Base-by-base conservation (phyloP, 2,329 filamentous ascomycete genomes). In the Colletotrichum gloeosporioides region DNA sequence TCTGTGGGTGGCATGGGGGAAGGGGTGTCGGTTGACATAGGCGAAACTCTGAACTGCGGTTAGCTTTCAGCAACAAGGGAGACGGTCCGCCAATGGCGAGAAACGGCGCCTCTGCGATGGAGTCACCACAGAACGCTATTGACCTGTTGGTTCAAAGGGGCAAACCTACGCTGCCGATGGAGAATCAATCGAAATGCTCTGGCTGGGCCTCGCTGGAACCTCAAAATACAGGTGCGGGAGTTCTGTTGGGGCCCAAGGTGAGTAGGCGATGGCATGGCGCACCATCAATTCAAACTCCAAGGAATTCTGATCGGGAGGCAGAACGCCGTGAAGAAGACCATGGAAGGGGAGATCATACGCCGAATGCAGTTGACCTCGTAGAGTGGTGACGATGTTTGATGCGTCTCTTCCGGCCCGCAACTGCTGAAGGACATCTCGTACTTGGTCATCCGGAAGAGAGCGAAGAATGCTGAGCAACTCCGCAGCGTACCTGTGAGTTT, bases 271-370 rank as follows among this genome's bases (percentile, higher is more conserved):
- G n/a, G 68, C 36, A 15, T 75, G 61, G 4, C 72, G 72, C 29
- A 75, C 72, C 68, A 75, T 75, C 18, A 75, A 5, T 22, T 75
- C 68, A 10, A 75, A 75, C 29, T 75, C 72, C 6, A 75, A 36
- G 5, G 72, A 75, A 8, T n/a, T 71, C 15, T 75, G 68, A 5
- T 62, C 25, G 1, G 72, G 72, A 13, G 72, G 72, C 5, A 61
- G 61, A 4, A 71, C 68, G 1, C 59, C 61, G 10, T 71, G 67
- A 3, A 75, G 34, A 1, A 25, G 8, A 4, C 68, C 68, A 3
- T 71, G 67, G 3, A 66, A 75, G 3, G 59, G n/a, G 18, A 27
- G 13, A 13, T 75, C 68, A 10, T 32, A 27, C 1, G 68, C 16
- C 1, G 72, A 62, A 32, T 75, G 62, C 1, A 66, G 49, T 2